Base-by-base conservation (phyloP, 2,329 filamentous ascomycete genomes). In the Fusarium xylarioides region DNA sequence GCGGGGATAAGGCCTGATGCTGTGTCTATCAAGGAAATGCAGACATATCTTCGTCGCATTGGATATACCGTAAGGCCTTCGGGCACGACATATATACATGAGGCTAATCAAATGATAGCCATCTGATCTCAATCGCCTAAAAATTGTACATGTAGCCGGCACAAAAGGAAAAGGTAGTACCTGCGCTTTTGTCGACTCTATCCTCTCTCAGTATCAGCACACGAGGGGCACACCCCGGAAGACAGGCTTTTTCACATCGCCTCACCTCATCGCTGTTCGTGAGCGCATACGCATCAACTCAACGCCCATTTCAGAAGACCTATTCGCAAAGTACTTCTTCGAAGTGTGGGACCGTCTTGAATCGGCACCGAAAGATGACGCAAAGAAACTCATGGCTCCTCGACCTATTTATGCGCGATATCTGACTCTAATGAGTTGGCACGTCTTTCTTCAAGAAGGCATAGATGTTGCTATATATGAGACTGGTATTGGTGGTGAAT, bases 121-220 rank as follows among this genome's bases (percentile, higher is more conserved):
- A 11, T 74, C 80, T 18, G 88, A 91, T 70, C 81, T 93, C 43
- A 82, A 89, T 73, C 82, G 83, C n/a, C 82, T 93, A 35, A 92
- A 92, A 73, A 85, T 93, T 32, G 79, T 94, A 43, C 91, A 93
- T 80, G 87, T 94, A 32, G 89, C 91, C 30, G 92, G 92, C 10
- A 94, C 91, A n/a, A 94, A 94, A 80, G 92, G 92, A 10, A 94
- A 94, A 81, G 92, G 92, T 34, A 91, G 88, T 76, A 92, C 91
- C 3, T 93, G 91, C 77, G 91, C 91, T 43, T 93, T 91, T 72
- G 85, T 89, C 64, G 86, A 90, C 69, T 89, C 88, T 12, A 90
- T 93, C 68, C 86, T 94, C 49, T 82, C 84, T 21, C 84, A 84
- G 58, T 87, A 90, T 75, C 85, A 84, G 23, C 77, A 76, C 50